Conservation (phyloP, 2,329 filamentous ascomycete genomes). For the Diaporthe sp. region DNA sequence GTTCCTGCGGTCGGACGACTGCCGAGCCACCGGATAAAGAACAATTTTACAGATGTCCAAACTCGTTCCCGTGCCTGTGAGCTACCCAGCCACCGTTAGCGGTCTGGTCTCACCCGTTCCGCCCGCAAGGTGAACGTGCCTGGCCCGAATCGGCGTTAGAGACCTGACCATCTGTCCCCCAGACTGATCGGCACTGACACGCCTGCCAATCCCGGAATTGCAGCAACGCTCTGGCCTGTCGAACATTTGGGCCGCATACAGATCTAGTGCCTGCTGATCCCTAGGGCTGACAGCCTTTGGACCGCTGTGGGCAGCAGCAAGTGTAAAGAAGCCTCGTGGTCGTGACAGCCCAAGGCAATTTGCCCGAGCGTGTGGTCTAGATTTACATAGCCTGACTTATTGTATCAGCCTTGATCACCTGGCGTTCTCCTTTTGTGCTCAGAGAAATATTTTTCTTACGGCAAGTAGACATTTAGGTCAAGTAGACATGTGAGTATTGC, state of each 20-base stretch:
- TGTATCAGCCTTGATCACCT: not conserved
- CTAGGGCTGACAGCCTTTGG: not conserved
- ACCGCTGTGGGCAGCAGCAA: not conserved
- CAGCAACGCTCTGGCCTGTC: too few relatives aligned
- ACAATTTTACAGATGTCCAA: not conserved
- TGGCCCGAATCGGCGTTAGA: not conserved
- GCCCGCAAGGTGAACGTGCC: not conserved
- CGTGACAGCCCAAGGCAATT: not conserved
- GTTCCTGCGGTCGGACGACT: not conserved
- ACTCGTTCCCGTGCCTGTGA: not conserved
- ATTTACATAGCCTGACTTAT: not conserved
- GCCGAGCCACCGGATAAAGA: not conserved
- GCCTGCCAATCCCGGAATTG: not conserved
- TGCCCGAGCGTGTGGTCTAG: too few relatives aligned
- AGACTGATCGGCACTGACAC: not conserved
- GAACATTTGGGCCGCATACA: too few relatives aligned
- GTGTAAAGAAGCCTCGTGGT: not conserved
- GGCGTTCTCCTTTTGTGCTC: not conserved
- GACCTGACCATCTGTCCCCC: not conserved
- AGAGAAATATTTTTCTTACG: too few relatives aligned
- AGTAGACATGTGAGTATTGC: not conserved
- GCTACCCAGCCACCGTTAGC: not conserved
- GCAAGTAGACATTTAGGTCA: not conserved
- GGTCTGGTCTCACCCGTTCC: not conserved
- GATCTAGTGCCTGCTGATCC: not conserved